Base-by-base conservation (phyloP, 1,284 basidiomycete genomes). In the Pulveroboletus sp. region DNA sequence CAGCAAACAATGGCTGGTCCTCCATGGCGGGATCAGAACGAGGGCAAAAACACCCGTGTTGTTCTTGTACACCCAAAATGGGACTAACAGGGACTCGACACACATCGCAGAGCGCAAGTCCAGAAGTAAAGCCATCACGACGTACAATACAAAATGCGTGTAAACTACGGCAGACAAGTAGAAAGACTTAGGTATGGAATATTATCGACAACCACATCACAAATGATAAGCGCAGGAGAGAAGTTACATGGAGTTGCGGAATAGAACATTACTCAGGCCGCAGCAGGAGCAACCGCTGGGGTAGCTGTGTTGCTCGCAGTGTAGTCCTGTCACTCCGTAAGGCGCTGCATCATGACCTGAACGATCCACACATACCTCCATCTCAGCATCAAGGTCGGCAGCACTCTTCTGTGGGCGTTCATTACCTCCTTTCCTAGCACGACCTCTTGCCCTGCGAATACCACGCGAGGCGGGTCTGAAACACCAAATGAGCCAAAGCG, bases 301-400 rank as follows among this genome's bases (percentile, higher is more conserved):
- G 75, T 78, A 35, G 66, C 55, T 15, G 70, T 56, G 47, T 78
- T 87, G 67, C 72, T 80, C n/a, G 84, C 77, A 35, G 87, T 88
- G 65, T 90, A 90, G 67, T 89, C 87, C 87, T 89, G 57, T 2
- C 31, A 38, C 20, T 35, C 43, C 15, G 39, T 59, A 61, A 52
- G 8, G 43, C 5, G 17, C 17, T 22, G 20, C 8, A 35, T 22
- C 9, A 14, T 7, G 10, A 48, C n/a, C 17, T 7, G n/a, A 14
- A 22, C 5, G 14, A 24, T 2, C 7, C 5, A 47, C 31, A 38
- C 77, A 40, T 64, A 92, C 93, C 84, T 89, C 89, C 89, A 91
- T 91, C 76, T 91, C 89, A 2, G 89, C 89, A 71, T 91, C 89
- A 56, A 91, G 80, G 69, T 91, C 89, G 31, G 88, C 89, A 5